phyloP scores from a whole-genome alignment of 2,329 filamentous ascomycete species.

The Neonectria magnoliae region DNA sequence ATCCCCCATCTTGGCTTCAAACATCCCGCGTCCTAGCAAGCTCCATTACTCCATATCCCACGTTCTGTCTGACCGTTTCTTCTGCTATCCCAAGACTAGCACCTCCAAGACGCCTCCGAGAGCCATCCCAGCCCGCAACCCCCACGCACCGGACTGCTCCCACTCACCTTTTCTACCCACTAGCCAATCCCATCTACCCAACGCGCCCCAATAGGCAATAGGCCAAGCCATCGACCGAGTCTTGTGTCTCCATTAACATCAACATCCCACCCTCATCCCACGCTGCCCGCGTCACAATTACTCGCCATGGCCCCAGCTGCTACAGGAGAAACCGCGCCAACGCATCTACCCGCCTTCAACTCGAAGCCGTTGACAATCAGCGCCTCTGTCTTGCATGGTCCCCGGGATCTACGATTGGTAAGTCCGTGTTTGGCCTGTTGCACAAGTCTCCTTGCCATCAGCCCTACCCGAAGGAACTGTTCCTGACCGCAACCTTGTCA shows the following conservation, averaged over 20 bases:
- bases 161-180: slow-evolving; percentile 35
- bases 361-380: slow-evolving; percentile 57
- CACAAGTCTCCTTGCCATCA: slow-evolving; percentile 27
- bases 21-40: slow-evolving; percentile 28
- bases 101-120: slow-evolving; percentile 36
- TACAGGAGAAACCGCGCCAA: slow-evolving; percentile 54
- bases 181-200: slow-evolving; percentile 43
- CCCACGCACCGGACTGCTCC: slow-evolving; percentile 42
- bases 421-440: slow-evolving; percentile 39
- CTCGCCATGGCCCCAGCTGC: slow-evolving; percentile 62
- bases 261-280: slow-evolving; percentile 68
- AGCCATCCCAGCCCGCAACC: slow-evolving; percentile 39
- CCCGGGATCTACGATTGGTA: slow-evolving; percentile 67
- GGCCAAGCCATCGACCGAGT: slow-evolving; percentile 43
- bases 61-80: slow-evolving; percentile 22
- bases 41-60: slow-evolving; percentile 19
- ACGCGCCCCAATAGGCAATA: slow-evolving; percentile 46
- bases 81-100: slow-evolving; percentile 29
- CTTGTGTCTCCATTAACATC: slow-evolving; percentile 38
- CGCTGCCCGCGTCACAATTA: slow-evolving; percentile 53
- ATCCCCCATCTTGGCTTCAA: slow-evolving; percentile 25
- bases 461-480: slow-evolving; percentile 35
- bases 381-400: slow-evolving; percentile 67
- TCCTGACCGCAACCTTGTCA: slow-evolving; percentile 42
- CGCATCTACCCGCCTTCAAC: slow-evolving; percentile 54